Conservation (phyloP, 2,329 filamentous ascomycete genomes). For the Byssothecium circinans region DNA sequence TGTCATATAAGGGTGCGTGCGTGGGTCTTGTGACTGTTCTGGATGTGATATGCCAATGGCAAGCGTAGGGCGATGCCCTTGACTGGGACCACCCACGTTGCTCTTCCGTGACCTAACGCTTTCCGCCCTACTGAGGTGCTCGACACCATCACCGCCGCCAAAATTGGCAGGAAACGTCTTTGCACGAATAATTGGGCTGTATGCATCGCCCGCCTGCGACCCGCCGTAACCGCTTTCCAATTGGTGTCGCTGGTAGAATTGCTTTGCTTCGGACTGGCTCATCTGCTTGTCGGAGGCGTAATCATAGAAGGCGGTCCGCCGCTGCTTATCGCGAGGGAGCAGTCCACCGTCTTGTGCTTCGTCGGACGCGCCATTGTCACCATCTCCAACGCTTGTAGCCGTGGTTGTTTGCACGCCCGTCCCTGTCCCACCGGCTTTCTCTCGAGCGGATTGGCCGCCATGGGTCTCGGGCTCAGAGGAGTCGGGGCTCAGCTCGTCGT, state of each 20-base stretch:
- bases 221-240: constrained; percentile 56
- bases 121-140: constrained; percentile 42
- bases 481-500: constrained; percentile 37
- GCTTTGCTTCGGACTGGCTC: constrained; percentile 90
- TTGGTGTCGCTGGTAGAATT: constrained; percentile 92
- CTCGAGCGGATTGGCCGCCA: constrained; percentile 14
- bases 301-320: constrained; percentile 86
- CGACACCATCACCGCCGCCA: constrained; percentile 38
- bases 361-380: constrained; percentile 24
- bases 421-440: constrained; percentile 17
- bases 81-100: constrained; percentile 33
- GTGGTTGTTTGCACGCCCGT: constrained; percentile 22
- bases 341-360: constrained; percentile 34
- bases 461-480: constrained; percentile 31
- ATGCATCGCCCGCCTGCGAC: constrained; percentile 43
- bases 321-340: constrained; percentile 56
- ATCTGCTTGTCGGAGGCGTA: constrained; percentile 91
- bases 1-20: constrained; percentile 20
- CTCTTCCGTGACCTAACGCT: constrained; percentile 49
- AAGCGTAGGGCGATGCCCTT: constrained; percentile 28
- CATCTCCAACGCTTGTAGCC: constrained; percentile 29
- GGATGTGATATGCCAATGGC: constrained; percentile 33
- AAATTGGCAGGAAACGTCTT: constrained; percentile 49
- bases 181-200: constrained; percentile 47
- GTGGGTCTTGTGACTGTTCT: constrained; percentile 33